A percentile compares a stretch with the other conserved stretches of the same genome.
Conservation (phyloP, 1,284 basidiomycete genomes). For the Neolentinus lepideus region DNA sequence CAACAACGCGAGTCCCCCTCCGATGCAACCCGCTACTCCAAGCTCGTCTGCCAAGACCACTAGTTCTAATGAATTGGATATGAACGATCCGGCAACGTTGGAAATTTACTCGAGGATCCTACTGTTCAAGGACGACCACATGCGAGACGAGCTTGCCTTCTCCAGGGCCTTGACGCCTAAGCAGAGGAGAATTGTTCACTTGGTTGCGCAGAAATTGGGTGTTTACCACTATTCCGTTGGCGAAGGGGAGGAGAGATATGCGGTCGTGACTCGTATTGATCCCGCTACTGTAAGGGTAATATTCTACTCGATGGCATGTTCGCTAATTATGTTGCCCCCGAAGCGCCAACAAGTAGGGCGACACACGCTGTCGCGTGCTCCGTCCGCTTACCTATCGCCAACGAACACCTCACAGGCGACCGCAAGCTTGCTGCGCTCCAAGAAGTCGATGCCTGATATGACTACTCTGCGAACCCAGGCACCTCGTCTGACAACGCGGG, state of each 20-base stretch:
- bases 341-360: conserved; percentile 25
- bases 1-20: conserved; percentile 34
- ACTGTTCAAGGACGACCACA: conserved; percentile 96
- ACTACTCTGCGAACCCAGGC: conserved; percentile 77
- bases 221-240: conserved; percentile 94
- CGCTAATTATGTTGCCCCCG: conserved; percentile 7
- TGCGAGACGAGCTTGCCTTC: conserved; percentile 97
- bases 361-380: conserved; percentile 62
- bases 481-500: conserved; percentile 73
- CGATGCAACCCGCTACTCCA: conserved; percentile 51
- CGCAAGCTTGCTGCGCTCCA: conserved; percentile 65
- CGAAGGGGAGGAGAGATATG: conserved; percentile 88
- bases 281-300: conserved; percentile 58
- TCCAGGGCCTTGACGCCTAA: conserved; percentile 79
- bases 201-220: conserved; percentile 93
- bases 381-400: conserved; percentile 61
- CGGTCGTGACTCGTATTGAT: conserved; percentile 86
- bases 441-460: conserved; percentile 96
- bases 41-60: conserved; percentile 35
- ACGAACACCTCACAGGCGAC: conserved; percentile 39
- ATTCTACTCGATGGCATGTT: conserved; percentile 13
- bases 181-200: conserved; percentile 89
- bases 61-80: conserved; percentile 70
- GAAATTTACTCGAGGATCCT: conserved; percentile 97
- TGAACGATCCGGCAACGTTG: conserved; percentile 92